A percentile compares a stretch with the other conserved stretches of the same genome.
phyloP scores from a whole-genome alignment of 345 rosid genomes.

The Reutealis trisperma region DNA sequence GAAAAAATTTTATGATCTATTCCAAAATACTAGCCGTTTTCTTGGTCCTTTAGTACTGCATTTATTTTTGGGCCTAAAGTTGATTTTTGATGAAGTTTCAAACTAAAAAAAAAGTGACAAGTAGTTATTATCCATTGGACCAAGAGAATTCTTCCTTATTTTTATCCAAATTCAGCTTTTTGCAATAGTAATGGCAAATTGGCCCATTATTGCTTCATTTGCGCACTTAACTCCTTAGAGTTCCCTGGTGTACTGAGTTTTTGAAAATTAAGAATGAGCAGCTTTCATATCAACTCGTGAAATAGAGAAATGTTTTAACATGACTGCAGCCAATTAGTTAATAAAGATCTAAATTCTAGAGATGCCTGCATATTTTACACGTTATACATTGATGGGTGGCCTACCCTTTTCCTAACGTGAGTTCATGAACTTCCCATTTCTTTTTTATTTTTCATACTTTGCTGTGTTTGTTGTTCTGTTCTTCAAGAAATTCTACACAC shows the following conservation, averaged over 20 bases:
- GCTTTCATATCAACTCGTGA: neutral
- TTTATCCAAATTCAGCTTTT: too few species aligned
- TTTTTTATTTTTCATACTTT: neutral
- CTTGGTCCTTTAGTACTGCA: neutral
- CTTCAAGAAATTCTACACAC: too few species aligned
- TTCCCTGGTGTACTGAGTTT: too few species aligned
- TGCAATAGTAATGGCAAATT: too few species aligned
- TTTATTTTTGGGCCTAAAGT: neutral
- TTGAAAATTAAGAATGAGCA: neutral
- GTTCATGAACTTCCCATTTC: conserved; percentile 9
- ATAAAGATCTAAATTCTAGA: conserved; percentile 18
- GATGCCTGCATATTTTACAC: conserved; percentile 47
- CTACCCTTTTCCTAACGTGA: conserved; percentile 48
- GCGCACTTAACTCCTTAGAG: too few species aligned
- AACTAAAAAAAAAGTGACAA: too few species aligned
- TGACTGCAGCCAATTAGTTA: conserved; percentile 32
- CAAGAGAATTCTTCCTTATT: too few species aligned
- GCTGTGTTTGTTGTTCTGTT: neutral
- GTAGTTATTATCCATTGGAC: too few species aligned
- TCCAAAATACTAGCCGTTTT: neutral
- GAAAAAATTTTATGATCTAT: neutral
- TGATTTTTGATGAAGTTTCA: too few species aligned
- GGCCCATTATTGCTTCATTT: too few species aligned
- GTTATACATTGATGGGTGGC: conserved; percentile 43
- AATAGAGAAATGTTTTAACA: neutral